Evolutionary conservation across 306 rosid genomes (phyloP).

Genomic region (Cicer chorassanicum): DNA sequence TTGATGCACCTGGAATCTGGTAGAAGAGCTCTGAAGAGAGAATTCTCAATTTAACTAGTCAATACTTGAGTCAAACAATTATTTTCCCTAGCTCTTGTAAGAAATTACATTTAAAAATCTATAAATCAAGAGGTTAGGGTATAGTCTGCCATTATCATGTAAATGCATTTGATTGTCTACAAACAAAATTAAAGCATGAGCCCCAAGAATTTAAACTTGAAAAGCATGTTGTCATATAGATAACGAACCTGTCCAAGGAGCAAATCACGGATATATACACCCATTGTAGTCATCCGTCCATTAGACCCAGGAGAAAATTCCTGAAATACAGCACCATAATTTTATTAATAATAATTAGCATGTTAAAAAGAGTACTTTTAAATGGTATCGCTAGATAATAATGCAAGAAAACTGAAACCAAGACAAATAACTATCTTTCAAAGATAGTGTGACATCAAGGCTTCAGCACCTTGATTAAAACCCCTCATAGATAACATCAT

Average conservation of each 20-base stretch:
- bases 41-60: slow-evolving; percentile 56
- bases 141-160: slow-evolving; percentile 32
- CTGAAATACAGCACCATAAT: slow-evolving; percentile 54
- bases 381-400: slow-evolving; percentile 7
- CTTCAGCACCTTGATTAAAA: slow-evolving; percentile 21
- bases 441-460: slow-evolving; percentile 6
- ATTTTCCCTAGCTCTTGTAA: slow-evolving; percentile 42
- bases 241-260: slow-evolving; percentile 96
- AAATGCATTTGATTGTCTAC: slow-evolving; percentile 48
- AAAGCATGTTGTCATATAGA: slow-evolving; percentile 23
- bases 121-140: slow-evolving; percentile 38
- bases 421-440: slow-evolving; percentile 18
- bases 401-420: slow-evolving; percentile 26
- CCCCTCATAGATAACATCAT: slow-evolving; percentile 15
- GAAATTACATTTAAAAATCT: slow-evolving; percentile 41
- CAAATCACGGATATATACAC: slow-evolving; percentile 91
- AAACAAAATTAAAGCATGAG: slow-evolving; percentile 21
- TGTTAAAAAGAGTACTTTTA: slow-evolving; percentile 11
- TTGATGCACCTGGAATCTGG: slow-evolving; percentile 56
- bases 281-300: slow-evolving; percentile 96
- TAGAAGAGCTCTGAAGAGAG: slow-evolving; percentile 55
- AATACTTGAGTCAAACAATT: slow-evolving; percentile 48
- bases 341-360: slow-evolving; percentile 34
- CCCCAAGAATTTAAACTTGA: slow-evolving; percentile 20
- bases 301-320: slow-evolving; percentile 98